Conservation (phyloP, 345 rosid species). For the Eutrema japonicum region DNA sequence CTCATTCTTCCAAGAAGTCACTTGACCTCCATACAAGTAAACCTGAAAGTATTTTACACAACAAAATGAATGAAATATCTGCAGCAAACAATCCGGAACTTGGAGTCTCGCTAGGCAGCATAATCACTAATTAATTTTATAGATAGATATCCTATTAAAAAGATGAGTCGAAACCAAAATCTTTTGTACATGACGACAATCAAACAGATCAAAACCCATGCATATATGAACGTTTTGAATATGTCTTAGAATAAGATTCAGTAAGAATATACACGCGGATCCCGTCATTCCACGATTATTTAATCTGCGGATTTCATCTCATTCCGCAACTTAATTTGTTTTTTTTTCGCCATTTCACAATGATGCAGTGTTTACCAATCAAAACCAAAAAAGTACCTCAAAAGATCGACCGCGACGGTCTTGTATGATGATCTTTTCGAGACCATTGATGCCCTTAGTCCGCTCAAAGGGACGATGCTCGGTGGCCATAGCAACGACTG, state of each 20-base stretch:
- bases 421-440: constrained; percentile 71
- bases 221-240: constrained; percentile 9
- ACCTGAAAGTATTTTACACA: constrained; percentile 52
- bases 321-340: neutral
- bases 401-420: constrained; percentile 62
- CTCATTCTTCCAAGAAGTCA: constrained; percentile 88
- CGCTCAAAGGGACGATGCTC: constrained; percentile 43
- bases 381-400: constrained; percentile 54
- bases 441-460: constrained; percentile 72
- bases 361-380: too few species aligned
- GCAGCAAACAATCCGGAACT: neutral
- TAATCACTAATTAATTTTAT: neutral
- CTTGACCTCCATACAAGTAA: constrained; percentile 81
- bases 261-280: neutral
- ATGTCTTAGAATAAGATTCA: too few species aligned
- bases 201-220: neutral
- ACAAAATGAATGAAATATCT: constrained; percentile 1
- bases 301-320: neutral
- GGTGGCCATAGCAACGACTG: constrained; percentile 26
- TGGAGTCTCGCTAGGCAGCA: neutral
- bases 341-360: too few species aligned
- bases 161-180: neutral
- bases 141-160: neutral
- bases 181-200: neutral
- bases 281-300: neutral